A percentile compares a stretch with the other conserved stretches of the same genome.
These are phyloP conservation scores for Trichophyton rubrum DNA, from an alignment of 2,329 filamentous ascomycete species.

Conservation along the genomic window DNA sequence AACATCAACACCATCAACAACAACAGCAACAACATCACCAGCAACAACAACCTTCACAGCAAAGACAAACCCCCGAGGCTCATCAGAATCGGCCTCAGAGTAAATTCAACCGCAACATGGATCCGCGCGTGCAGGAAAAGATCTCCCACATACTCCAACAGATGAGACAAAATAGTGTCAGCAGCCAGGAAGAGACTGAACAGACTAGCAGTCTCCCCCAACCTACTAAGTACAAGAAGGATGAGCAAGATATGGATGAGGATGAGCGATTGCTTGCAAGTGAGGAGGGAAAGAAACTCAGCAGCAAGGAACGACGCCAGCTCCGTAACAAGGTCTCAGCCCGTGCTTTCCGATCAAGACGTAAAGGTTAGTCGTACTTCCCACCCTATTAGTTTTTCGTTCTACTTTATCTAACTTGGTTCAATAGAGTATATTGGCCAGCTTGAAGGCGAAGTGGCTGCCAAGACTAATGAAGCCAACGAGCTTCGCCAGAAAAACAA, in stretches of 20 bases:
- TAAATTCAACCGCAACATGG: slow-evolving; percentile 34
- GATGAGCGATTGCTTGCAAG: slow-evolving; percentile 89
- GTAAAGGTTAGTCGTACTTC: slow-evolving; percentile 61
- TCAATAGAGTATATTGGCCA: slow-evolving; percentile 86
- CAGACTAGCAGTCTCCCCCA: slow-evolving; percentile 43
- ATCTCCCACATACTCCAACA: slow-evolving; percentile 86
- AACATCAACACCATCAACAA: slow-evolving; percentile 30
- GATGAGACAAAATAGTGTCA: slow-evolving; percentile 64
- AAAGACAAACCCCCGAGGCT: slow-evolving; percentile 18
- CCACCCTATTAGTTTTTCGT: slow-evolving; percentile 4
- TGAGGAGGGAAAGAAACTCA: slow-evolving; percentile 98
- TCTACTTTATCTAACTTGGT: slow-evolving; percentile 33
- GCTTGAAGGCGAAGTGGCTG: slow-evolving; percentile 77
- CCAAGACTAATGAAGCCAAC: slow-evolving; percentile 70
- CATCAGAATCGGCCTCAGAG: slow-evolving; percentile 19
- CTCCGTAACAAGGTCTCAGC: slow-evolving; percentile 98
- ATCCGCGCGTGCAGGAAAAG: slow-evolving; percentile 75
- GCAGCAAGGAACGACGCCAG: slow-evolving; percentile 90
- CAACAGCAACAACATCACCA: slow-evolving; percentile 39
- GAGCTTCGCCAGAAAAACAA: slow-evolving; percentile 71
- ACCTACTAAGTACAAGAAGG: slow-evolving; percentile 68
- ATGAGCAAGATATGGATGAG: slow-evolving; percentile 97
- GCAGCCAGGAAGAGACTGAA: slow-evolving; percentile 38
- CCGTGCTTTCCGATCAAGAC: slow-evolving; percentile 89
- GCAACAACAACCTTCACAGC: slow-evolving; percentile 38